Evolutionary conservation across 2,329 filamentous ascomycete genomes (phyloP), one percentile per base, ranked within the genome.

Genomic region (Zelopaecilomyces penicillatus): DNA sequence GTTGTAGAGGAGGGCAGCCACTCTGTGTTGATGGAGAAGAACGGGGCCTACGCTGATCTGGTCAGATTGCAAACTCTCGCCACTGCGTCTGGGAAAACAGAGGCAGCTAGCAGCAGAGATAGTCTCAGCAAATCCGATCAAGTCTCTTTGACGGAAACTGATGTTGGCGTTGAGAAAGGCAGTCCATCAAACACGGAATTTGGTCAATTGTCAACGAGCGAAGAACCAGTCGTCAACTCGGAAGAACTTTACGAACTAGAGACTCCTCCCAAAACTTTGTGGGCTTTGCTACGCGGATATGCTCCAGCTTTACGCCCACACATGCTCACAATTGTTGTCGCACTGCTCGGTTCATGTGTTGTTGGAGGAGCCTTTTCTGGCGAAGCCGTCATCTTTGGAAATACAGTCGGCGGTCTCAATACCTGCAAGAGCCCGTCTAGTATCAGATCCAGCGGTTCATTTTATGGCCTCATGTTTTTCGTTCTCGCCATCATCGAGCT

Each of bases 1-100:
- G 70, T 81, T 2, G 66, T 81, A 2, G 82, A 86, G 57, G 64
- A 80, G 53, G 82, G 82, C 0, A 76, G 70, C 0, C 82, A 86
- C 44, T 64, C 74, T 2, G 70, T 76, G 26, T 68, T 86, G 0
- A 64, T 85, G 34, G 58, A 60, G 11, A 61, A 63, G 12, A 70
- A 27, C 66, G 76, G n/a, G 5, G 55, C 75, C n/a, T 78, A 78
- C 49, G 63, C 61, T 19, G 60, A 61, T n/a, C 60, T 78, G 3
- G 73, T 76, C 4, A 47, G 50, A 29, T 54, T 59, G 3, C 42
- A 55, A 48, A 43, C 38, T 34, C 27, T 51, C 38, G 11, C 48
- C 40, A 34, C 49, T 10, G 42, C 19, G 19, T 19, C 19, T 19
- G 19, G 19, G 19, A 19, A 19, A 19, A 19, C 28, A 43, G 46